phyloP scores from a whole-genome alignment of 1,284 basidiomycete species.

The Schizophyllum commune region DNA sequence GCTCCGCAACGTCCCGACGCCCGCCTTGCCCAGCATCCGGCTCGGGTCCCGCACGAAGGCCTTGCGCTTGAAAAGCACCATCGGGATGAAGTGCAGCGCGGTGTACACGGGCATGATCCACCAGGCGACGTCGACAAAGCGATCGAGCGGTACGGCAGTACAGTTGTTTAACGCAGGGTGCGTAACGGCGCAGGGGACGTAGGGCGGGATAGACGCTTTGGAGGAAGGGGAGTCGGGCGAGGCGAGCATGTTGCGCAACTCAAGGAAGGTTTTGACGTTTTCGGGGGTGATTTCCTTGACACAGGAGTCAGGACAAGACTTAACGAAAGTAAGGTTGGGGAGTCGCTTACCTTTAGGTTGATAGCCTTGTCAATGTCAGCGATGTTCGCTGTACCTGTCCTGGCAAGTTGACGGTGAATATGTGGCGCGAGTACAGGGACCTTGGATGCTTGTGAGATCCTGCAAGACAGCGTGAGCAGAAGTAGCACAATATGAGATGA shows the following conservation, averaged over 20 bases:
- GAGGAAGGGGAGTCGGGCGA: constrained; percentile 12
- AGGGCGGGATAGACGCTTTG: constrained; percentile 39
- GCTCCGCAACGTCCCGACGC: constrained; percentile 74
- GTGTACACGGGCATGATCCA: constrained; percentile 87
- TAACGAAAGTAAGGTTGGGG: background rate
- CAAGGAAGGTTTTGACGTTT: constrained; percentile 31
- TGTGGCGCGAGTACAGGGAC: constrained; percentile 53
- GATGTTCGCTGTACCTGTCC: constrained; percentile 42
- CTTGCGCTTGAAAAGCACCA: constrained; percentile 67
- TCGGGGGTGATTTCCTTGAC: constrained; percentile 31
- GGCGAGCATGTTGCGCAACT: constrained; percentile 17
- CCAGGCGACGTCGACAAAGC: constrained; percentile 76
- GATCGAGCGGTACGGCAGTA: constrained; percentile 54
- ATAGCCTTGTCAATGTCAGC: constrained; percentile 49
- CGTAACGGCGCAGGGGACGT: constrained; percentile 56
- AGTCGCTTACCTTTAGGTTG: constrained; percentile 30
- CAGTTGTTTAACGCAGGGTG: constrained; percentile 81
- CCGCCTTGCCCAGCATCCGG: constrained; percentile 56
- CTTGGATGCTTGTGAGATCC: constrained; percentile 50
- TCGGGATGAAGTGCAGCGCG: constrained; percentile 86
- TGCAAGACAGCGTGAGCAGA: constrained; percentile 34
- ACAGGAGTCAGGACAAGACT: background rate
- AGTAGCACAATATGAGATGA: background rate
- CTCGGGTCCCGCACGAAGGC: constrained; percentile 55
- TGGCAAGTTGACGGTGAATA: constrained; percentile 56